Evolutionary conservation across 2,329 filamentous ascomycete genomes (phyloP).

Genomic region (Fusarium bulbicola): DNA sequence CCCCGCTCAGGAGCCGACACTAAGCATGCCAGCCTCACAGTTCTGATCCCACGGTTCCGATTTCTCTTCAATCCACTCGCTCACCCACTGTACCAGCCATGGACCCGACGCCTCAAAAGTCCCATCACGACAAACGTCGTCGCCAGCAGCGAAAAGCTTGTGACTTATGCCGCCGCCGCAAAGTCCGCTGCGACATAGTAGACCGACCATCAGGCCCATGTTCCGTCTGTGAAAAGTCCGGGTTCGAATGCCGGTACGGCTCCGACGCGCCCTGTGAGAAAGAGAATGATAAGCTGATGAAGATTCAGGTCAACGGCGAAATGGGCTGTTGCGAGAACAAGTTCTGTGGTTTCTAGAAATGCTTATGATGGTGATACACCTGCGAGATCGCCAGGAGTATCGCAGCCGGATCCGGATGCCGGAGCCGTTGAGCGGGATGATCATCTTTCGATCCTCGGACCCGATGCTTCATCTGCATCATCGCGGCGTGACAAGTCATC

Average conservation of each 20-base stretch:
- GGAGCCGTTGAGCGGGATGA: constrained; percentile 19
- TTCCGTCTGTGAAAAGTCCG: constrained; percentile 39
- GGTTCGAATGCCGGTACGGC: constrained; percentile 39
- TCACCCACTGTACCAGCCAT: background rate
- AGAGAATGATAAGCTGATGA: background rate
- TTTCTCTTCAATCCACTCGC: constrained; percentile 16
- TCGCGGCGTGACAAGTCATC: background rate
- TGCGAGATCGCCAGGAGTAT: background rate
- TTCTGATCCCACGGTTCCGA: constrained; percentile 19
- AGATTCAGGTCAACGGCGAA: constrained; percentile 32
- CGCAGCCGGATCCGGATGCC: constrained; percentile 15
- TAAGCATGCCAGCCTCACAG: background rate
- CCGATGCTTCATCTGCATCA: background rate
- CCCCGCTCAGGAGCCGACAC: constrained; percentile 16
- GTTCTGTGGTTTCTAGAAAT: constrained; percentile 17
- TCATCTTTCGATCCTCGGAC: constrained; percentile 3
- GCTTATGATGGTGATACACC: background rate
- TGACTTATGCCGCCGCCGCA: constrained; percentile 39
- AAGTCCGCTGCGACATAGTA: constrained; percentile 40
- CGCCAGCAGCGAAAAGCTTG: constrained; percentile 41
- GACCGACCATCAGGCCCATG: constrained; percentile 27
- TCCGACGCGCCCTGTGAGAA: background rate
- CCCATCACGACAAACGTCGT: constrained; percentile 39
- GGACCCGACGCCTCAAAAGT: constrained; percentile 4
- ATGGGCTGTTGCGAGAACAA: constrained; percentile 30